Base-by-base conservation (phyloP, 2,329 filamentous ascomycete genomes). In the Delphinella strobiligena region DNA sequence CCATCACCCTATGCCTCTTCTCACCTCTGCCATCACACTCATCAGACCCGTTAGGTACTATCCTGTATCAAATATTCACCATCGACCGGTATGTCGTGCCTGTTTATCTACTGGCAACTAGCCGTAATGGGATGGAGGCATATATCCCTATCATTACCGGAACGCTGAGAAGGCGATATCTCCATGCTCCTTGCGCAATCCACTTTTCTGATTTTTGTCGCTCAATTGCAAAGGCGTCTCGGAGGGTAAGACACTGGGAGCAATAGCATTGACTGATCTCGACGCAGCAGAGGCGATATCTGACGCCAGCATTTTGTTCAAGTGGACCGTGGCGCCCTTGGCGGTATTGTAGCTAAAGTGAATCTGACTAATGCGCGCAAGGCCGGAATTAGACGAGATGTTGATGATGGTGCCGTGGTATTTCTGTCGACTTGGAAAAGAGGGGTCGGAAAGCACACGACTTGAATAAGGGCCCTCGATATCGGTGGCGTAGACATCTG, bases 71-170 rank as follows among this genome's bases (percentile, higher is more conserved):
- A 60, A 46, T 74, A 75, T 0, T 71, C 72, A 5, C 72, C 72
- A 52, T 75, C 71, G 3, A 75, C 68, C 1, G 65, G 61, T 15
- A 72, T 54, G 1, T 60, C 65, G 52, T 65, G 60, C 0, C 68
- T 67, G 44, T 72, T 71, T 12, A 70, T 52, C 45, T 69, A 71
- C 49, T 66, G 66, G 48, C 59, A 67, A 31, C 48, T 56, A 14
- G 65, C 68, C 16, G 59, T 45, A 71, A 77, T 24, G 78, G 54
- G 2, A 77, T 62, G 0, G 69, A 69, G 31, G 65, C 63, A 1
- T 65, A 78, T 78, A 50, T 78, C 74, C 27, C 67, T 54, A 47
- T 78, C 75, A 19, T 71, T 68, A 0, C 74, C 75, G 0, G 72
- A 71, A 34, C 70, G 51, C 44, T 59, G 58, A 5, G 68, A 64